Percentiles rank a stretch among this genome's conserved stretches.
Conservation (phyloP, 176 grass and related monocot genomes). For the Raddia guianensis region DNA sequence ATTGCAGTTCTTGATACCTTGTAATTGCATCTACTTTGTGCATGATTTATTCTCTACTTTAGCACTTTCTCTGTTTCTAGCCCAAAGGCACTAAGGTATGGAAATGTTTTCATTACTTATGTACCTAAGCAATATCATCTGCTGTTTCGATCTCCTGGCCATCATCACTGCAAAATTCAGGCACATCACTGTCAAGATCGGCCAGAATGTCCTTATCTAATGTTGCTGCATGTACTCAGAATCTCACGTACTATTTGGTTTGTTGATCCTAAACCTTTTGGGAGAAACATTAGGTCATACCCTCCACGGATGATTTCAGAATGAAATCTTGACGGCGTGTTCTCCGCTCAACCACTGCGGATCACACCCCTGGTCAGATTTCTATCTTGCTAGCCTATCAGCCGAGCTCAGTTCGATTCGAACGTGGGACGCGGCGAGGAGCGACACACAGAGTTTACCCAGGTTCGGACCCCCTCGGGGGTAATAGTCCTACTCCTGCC, state of each 20-base stretch:
- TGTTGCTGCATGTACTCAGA: constrained; percentile 43
- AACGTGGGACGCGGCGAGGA: too few relatives aligned
- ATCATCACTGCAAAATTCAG: constrained; percentile 13
- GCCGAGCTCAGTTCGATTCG: too few relatives aligned
- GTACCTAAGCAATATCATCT: background rate
- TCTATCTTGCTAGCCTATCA: too few relatives aligned
- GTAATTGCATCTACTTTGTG: too few relatives aligned
- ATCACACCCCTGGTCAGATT: too few relatives aligned
- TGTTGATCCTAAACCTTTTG: constrained; percentile 48
- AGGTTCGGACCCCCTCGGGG: too few relatives aligned
- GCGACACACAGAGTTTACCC: too few relatives aligned
- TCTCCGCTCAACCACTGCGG: too few relatives aligned
- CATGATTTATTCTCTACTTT: constrained; percentile 23
- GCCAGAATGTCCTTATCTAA: constrained; percentile 42
- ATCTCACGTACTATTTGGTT: constrained; percentile 42
- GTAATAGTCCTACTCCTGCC: too few relatives aligned
- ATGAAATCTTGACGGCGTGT: too few relatives aligned
- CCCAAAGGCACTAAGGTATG: constrained; percentile 12
- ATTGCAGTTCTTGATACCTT: too few relatives aligned
- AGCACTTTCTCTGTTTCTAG: constrained; percentile 27
- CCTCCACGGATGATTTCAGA: constrained; percentile 45
- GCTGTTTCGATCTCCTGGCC: constrained; percentile 25
- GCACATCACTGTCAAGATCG: constrained; percentile 44
- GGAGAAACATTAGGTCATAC: constrained; percentile 38
- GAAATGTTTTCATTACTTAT: constrained; percentile 8